These are phyloP conservation scores for Stentor roeselii DNA, from an alignment of 73 alveolate species.

Conservation along the genomic window DNA sequence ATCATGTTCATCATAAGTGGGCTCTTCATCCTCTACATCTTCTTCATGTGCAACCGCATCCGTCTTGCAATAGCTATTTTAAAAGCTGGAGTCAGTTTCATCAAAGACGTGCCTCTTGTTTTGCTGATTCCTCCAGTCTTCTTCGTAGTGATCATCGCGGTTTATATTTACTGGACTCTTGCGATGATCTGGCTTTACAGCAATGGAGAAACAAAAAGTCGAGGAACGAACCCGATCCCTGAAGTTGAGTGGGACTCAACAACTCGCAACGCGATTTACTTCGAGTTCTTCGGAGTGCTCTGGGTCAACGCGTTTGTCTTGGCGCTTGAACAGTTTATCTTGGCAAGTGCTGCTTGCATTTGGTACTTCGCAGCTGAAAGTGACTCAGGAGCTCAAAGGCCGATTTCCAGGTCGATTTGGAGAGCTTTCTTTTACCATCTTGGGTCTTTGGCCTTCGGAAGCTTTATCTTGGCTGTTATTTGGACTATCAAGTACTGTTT, in stretches of 20 bases:
- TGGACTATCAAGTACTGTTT: constrained; percentile 64
- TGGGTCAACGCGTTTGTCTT: constrained; percentile 87
- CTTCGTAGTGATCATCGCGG: constrained; percentile 58
- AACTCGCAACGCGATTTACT: constrained; percentile 81
- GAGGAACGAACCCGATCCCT: constrained; percentile 63
- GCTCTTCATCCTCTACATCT: constrained; percentile 51
- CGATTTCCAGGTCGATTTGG: constrained; percentile 65
- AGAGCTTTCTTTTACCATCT: constrained; percentile 90
- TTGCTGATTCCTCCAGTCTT: constrained; percentile 88
- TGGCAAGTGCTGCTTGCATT: constrained; percentile 85
- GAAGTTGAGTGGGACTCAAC: constrained; percentile 87
- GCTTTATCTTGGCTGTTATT: constrained; percentile 88
- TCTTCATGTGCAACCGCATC: constrained; percentile 86
- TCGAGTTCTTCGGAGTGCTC: constrained; percentile 83
- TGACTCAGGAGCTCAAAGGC: constrained; percentile 68
- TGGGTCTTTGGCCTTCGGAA: constrained; percentile 96
- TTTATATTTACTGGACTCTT: constrained; percentile 82
- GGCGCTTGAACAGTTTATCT: constrained; percentile 86
- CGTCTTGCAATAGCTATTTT: constrained; percentile 89
- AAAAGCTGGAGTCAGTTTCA: constrained; percentile 87
- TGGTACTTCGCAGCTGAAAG: constrained; percentile 94
- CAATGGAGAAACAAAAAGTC: constrained; percentile 81
- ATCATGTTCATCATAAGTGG: constrained; percentile 54
- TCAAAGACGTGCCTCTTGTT: constrained; percentile 61
- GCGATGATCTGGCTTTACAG: constrained; percentile 76